Base-by-base conservation (phyloP, 306 rosid genomes). In the Acacia melanoxylon region DNA sequence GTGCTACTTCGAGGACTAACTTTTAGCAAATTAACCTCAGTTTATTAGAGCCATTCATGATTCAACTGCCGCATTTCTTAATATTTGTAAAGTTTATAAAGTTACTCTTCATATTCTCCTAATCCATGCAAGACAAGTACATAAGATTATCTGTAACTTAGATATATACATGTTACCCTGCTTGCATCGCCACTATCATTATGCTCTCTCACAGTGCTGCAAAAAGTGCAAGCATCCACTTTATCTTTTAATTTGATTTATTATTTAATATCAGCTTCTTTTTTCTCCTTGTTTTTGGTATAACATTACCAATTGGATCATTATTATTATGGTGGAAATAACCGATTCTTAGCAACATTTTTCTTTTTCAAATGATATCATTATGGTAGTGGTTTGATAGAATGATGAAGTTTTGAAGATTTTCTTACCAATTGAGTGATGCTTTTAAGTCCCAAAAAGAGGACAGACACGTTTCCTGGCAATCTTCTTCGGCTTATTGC, bases 361-460 rank as follows among this genome's bases (percentile, higher is more conserved):
- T 61, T 61, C n/a, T 63, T 63, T 35, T 65, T 37, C 68, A 81
- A 74, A 51, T 27, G 52, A 54, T 37, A 37, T 74, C 59, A 56
- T 71, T 13, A 71, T 68, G 56, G 52, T 37, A 68, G 10, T 54
- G 31, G 76, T 52, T 82, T 19, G 59, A 68, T 33, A 56, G 77
- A 75, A 82, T 82, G 27, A 68, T 76, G 59, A 42, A 29, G 73
- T 84, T 84, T 75, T 80, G 75, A 84, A 79, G 15, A 33, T 68
- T 68, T 75, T 71, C 8, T 44, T 25, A 74, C 41, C 46, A 52
- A 76, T 24, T 56, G 81, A 72, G 76, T 54, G 78, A 56, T 20
- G 59, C 77, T 76, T 12, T 15, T 25, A n/a, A 68, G 67, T 78
- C 29, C 37, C 66, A 61, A 8, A 17, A 77, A 74, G 44, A 67